Conservation (phyloP, 108 stramenopile genomes). For the Halocafeteria seosinensis region DNA sequence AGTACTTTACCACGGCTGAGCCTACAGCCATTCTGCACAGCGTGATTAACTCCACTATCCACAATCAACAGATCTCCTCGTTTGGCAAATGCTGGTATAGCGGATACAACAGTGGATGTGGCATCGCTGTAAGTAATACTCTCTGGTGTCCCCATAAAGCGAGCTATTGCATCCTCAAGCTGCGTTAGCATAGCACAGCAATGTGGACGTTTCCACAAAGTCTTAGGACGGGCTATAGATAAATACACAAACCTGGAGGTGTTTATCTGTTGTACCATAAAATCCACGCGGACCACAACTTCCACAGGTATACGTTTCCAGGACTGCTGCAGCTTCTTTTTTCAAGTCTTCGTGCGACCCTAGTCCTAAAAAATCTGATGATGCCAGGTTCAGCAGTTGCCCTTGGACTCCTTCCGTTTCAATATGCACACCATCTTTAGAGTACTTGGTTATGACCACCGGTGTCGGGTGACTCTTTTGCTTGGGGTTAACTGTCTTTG, state of each 20-base stretch:
- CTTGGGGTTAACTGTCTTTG: no score
- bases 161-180: slow-evolving; percentile 55
- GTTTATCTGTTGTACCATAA: slow-evolving; percentile 94
- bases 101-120: slow-evolving; percentile 32
- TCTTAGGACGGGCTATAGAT: no score
- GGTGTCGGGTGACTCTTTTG: no score
- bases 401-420: slow-evolving; percentile 10
- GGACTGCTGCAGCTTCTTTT: slow-evolving; percentile 41
- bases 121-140: slow-evolving; percentile 92
- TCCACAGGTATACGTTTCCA: slow-evolving; percentile 72
- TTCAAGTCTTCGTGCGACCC: slow-evolving; percentile 24
- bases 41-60: slow-evolving; percentile 72
- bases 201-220: no score
- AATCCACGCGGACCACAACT: slow-evolving; percentile 96
- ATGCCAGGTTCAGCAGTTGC: slow-evolving; percentile 54
- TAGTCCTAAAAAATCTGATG: slow-evolving; percentile 38
- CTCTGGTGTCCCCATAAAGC: slow-evolving; percentile 62
- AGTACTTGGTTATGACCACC: no score
- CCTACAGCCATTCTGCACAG: slow-evolving; percentile 64
- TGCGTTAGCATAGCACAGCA: no score
- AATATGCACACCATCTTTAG: not conserved
- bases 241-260: no score
- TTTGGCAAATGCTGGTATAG: slow-evolving; percentile 93
- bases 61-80: slow-evolving; percentile 80
- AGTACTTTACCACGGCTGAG: slow-evolving; percentile 65